These are phyloP conservation scores for Auricularia auricula-judae DNA, from an alignment of 768 basidiomycete species.

Conservation along the genomic window DNA sequence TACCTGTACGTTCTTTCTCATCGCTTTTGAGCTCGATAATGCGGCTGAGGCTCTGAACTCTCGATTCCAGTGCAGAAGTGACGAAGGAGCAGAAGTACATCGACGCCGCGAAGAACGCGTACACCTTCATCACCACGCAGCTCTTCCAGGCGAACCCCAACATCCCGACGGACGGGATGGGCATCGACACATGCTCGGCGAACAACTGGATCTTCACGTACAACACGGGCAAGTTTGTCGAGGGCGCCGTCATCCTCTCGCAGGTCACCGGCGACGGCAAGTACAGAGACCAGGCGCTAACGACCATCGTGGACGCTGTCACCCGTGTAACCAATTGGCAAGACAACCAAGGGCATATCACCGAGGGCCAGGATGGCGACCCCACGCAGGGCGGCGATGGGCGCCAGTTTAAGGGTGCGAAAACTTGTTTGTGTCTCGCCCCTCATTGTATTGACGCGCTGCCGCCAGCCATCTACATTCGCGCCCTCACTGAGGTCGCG, in stretches of 20 bases:
- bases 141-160: constrained; percentile 32
- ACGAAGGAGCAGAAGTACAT: constrained; percentile 35
- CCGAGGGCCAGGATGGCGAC: constrained; percentile 25
- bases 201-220: constrained; percentile 41
- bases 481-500: not conserved
- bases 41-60: too few species aligned
- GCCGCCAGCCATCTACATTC: not conserved
- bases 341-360: constrained; percentile 38
- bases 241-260: constrained; percentile 36
- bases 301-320: constrained; percentile 28
- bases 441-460: too few species aligned
- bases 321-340: constrained; percentile 34
- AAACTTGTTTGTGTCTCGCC: too few species aligned
- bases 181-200: constrained; percentile 37
- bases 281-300: constrained; percentile 29
- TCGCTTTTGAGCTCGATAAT: too few species aligned
- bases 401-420: not conserved
- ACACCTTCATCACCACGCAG: constrained; percentile 33
- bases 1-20: too few species aligned
- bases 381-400: not conserved
- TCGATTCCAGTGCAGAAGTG: too few species aligned
- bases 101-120: constrained; percentile 33
- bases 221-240: constrained; percentile 43
- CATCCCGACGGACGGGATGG: constrained; percentile 37
- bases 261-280: constrained; percentile 30